Evolutionary conservation across 2,329 filamentous ascomycete species (phyloP), one percentile per base, ranked within the genome.

Genomic region (Calonectria multiphialidica): DNA sequence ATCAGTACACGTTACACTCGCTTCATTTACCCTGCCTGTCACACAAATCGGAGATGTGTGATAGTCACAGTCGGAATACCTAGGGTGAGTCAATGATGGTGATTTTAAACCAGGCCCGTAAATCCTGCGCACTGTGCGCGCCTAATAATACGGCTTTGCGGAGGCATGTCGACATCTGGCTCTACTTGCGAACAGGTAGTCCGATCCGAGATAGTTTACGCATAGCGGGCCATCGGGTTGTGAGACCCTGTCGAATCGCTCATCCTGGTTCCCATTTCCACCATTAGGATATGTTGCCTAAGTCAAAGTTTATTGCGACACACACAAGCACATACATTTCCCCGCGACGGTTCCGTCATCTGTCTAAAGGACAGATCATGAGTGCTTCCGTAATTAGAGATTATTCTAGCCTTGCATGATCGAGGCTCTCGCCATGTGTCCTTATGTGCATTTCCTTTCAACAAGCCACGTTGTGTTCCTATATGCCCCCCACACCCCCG

Each of bases 121-220:
- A 33, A n/a, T 23, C 23, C 8, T 33, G 18, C 35, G 13, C 21
- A 25, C n/a, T 40, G 10, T 37, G n/a, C 8, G 53, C 35, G 33
- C 16, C 35, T 18, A 25, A 40, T 16, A 15, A 40, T 40, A 40
- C 25, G 53, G 33, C 15, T 40, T 13, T 16, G 35, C 15, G 53
- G 30, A 6, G 12, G 23, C 21, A 30, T 23, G n/a, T 21, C 21
- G 44, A 47, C n/a, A 23, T 23, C 44, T 37, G 35, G n/a, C 7
- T 59, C 16, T 40, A 37, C 21, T 25, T 59, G 30, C n/a, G 16
- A 40, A 59, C 15, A 59, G 33, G 53, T 37, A 40, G 8, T 44
- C n/a, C 44, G 44, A 59, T 59, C 33, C 53, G 53, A 59, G 13
- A 40, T 59, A 59, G 53, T 59, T 59, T 59, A 23, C 53, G 53